Base-by-base conservation (phyloP, 2,329 filamentous ascomycete genomes). In the Colletotrichum viniferum region DNA sequence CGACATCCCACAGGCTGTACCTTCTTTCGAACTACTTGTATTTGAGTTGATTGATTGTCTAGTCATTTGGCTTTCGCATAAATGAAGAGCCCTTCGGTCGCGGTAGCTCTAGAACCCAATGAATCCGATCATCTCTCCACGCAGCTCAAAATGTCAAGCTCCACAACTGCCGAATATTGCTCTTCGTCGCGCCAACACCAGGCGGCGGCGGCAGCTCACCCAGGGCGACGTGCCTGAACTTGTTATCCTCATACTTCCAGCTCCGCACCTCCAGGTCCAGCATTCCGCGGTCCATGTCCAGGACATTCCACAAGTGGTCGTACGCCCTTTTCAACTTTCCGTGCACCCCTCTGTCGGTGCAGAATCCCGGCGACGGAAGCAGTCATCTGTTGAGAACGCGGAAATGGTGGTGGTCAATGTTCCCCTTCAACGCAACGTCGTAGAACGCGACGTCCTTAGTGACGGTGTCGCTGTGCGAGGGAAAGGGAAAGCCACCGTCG, bases 271-370 rank as follows among this genome's bases (percentile, higher is more conserved):
- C 52, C 52, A 56, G 52, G 52, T 56, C 24, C 21, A 56, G 52
- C 5, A 28, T 28, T 14, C 52, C 21, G 13, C 13, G 76, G 74
- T 93, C 93, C 1, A 83, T 84, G 34, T 92, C 90, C 36, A 93
- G 92, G 1, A 88, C 83, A 78, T 92, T 88, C 91, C 91, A 93
- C 0, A 93, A 84, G 5, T 84, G 82, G 76, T 91, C 91, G 77
- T 93, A 93, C 0, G 92, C 91, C 0, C 77, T 75, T 32, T 82
- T 81, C 30, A 92, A 81, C 62, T 88, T 89, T 2, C 65, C 71
- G 69, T 87, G 83, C 0, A 93, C 85, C 0, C 65, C 69, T 0
- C 77, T 30, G 66, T 91, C 82, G 0, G 72, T 77, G 80, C 91
- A 93, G 77, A 92, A 92, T 0, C 85, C 85, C 24, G 88, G 88